Evolutionary conservation across 208 protist genomes (phyloP).

Genomic region (Wallacemonas rigidus): DNA sequence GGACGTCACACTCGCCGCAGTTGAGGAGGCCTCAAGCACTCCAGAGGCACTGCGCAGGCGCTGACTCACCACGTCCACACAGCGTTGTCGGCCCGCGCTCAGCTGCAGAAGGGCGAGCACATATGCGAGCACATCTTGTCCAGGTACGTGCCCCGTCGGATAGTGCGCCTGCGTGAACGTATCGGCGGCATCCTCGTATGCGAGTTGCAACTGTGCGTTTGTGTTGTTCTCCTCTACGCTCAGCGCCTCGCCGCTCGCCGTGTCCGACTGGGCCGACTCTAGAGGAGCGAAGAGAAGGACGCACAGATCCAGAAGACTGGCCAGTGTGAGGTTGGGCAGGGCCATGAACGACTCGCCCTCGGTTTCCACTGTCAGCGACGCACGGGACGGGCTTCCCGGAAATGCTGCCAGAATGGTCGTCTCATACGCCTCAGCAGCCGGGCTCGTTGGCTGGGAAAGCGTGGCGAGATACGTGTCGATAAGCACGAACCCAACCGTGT

Average conservation of each 20-base stretch:
- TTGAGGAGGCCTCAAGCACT: not conserved
- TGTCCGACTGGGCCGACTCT: slow-evolving; percentile 18
- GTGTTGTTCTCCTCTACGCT: slow-evolving; percentile 29
- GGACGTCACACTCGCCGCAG: not conserved
- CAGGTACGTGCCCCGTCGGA: slow-evolving; percentile 36
- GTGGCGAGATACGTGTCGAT: slow-evolving; percentile 44
- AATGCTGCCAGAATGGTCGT: slow-evolving; percentile 18
- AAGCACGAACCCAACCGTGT: slow-evolving; percentile 76
- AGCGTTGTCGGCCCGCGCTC: slow-evolving; percentile 18
- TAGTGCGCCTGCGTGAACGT: slow-evolving; percentile 46
- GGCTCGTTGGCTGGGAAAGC: slow-evolving; percentile 22
- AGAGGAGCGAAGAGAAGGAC: slow-evolving; percentile 26
- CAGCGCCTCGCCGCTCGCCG: not conserved
- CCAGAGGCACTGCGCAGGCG: slow-evolving; percentile 23
- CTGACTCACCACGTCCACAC: slow-evolving; percentile 17
- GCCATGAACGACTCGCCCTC: not conserved
- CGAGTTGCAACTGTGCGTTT: slow-evolving; percentile 28
- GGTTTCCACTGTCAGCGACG: slow-evolving; percentile 6
- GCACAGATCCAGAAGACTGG: slow-evolving; percentile 31
- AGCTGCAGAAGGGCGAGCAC: slow-evolving; percentile 37
- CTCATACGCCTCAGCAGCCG: not conserved
- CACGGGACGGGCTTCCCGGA: not conserved
- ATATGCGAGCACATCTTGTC: slow-evolving; percentile 34
- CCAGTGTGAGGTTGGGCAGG: slow-evolving; percentile 24
- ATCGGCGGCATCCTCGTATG: slow-evolving; percentile 47